phyloP scores from a whole-genome alignment of 768 basidiomycete genomes.

The Termitomyces heimii region DNA sequence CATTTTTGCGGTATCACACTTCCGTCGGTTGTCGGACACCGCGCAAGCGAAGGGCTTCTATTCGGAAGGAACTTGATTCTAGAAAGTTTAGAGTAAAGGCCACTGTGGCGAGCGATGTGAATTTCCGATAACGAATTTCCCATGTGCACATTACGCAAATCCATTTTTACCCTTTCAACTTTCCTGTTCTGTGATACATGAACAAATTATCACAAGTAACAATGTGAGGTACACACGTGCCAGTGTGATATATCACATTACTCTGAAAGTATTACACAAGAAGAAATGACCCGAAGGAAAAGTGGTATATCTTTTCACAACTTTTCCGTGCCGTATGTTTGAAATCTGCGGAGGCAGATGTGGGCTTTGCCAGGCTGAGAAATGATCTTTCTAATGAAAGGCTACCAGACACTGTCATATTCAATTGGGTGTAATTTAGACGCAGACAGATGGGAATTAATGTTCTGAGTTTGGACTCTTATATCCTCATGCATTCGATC shows the following conservation, averaged over 20 bases:
- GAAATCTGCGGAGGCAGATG: no score
- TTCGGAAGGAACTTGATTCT: background rate
- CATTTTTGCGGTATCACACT: background rate
- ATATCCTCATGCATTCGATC: no score
- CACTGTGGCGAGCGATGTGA: constrained; percentile 1
- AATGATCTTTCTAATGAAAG: no score
- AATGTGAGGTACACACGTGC: background rate
- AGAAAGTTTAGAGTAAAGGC: background rate
- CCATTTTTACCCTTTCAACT: background rate
- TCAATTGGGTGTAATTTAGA: no score
- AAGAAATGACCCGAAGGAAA: background rate
- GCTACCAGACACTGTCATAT: no score
- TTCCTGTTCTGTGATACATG: background rate
- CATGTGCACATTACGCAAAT: background rate
- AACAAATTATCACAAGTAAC: background rate
- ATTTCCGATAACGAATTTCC: constrained; percentile 3
- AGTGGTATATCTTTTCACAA: no score
- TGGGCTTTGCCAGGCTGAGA: no score
- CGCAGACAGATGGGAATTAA: no score
- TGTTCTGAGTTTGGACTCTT: no score
- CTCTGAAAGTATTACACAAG: background rate
- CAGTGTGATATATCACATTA: no score
- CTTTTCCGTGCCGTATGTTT: no score
- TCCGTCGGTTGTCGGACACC: background rate
- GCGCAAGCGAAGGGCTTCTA: background rate